Evolutionary conservation across 2,329 filamentous ascomycete genomes (phyloP), one percentile per base, ranked within the genome.

Genomic region (Aspergillus ruber): DNA sequence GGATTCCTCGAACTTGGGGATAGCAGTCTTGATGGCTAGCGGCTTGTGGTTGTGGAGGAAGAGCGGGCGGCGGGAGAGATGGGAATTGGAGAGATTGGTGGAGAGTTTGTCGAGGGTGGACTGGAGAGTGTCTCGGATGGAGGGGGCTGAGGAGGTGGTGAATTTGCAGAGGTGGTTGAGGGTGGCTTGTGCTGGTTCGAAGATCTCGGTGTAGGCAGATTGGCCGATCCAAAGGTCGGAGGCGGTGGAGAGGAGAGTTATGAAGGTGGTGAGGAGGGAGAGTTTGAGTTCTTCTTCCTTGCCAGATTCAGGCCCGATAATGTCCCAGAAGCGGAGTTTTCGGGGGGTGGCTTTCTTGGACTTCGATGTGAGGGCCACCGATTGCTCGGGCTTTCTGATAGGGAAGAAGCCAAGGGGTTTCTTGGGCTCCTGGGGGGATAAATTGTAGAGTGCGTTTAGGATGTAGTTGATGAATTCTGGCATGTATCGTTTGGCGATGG

Each of bases 1-100:
- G 49, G 81, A 79, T 66, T 96, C 91, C 73, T 97, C 93, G 73
- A 97, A 98, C 69, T 95, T 95, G 69, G 93, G 93, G 42, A 96
- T 83, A 49, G 81, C 84, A 6, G 83, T 84, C 68, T 91, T 90
- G 74, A 97, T 95, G 18, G 93, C 85, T 2, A 95, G 79, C 0
- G 90, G 89, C 0, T 80, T 80, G 75, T 98, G 93, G 70, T 93
- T 80, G 72, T 98, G 93, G 3, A 98, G 81, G 60, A 89, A 81
- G 25, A 97, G 81, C 2, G 90, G 88, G 7, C 87, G 83, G 35
- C 90, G 88, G 38, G 77, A 71, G 17, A 85, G 75, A 39, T 76
- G 78, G 1, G 88, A 78, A 44, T 85, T 72, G 10, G 77, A 70
- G 50, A 88, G 56, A 38, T 61, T 59, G 64, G 66, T 32, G 73